These are phyloP conservation scores for Hanseniaspora meyeri DNA, from an alignment of 805 yeast genomes.

Conservation along the genomic window DNA sequence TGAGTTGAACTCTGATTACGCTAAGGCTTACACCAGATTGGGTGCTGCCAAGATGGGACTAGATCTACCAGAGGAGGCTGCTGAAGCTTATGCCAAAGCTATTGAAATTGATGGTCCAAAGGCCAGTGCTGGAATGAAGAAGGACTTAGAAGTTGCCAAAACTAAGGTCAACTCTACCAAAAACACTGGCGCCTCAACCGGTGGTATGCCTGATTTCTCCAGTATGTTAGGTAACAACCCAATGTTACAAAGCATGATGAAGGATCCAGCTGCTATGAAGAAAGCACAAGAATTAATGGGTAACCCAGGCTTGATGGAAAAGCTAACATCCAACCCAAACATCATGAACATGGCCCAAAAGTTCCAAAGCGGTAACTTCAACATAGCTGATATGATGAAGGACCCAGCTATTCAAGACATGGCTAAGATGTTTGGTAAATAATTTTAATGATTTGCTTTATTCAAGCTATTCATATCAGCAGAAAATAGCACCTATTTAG, in stretches of 20 bases:
- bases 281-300: constrained; percentile 83
- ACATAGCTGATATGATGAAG: constrained; percentile 58
- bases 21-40: constrained; percentile 88
- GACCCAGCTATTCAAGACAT: constrained; percentile 65
- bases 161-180: constrained; percentile 50
- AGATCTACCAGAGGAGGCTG: constrained; percentile 80
- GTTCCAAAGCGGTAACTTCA: constrained; percentile 56
- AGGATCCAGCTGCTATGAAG: constrained; percentile 83
- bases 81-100: constrained; percentile 83
- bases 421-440: constrained; percentile 62
- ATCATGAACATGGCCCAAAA: constrained; percentile 72
- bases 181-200: constrained; percentile 23
- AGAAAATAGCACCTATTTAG: background rate
- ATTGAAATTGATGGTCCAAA: constrained; percentile 73
- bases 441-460: constrained; percentile 7
- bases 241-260: constrained; percentile 51
- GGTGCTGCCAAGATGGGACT: constrained; percentile 91
- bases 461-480: background rate
- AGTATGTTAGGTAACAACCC: constrained; percentile 44
- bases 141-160: constrained; percentile 89
- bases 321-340: constrained; percentile 69
- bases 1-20: constrained; percentile 60
- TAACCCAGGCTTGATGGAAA: constrained; percentile 63
- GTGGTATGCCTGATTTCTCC: constrained; percentile 68
- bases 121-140: constrained; percentile 79